These are phyloP conservation scores for Eucalyptus polybractea DNA, from an alignment of 345 rosid genomes.

Conservation along the genomic window DNA sequence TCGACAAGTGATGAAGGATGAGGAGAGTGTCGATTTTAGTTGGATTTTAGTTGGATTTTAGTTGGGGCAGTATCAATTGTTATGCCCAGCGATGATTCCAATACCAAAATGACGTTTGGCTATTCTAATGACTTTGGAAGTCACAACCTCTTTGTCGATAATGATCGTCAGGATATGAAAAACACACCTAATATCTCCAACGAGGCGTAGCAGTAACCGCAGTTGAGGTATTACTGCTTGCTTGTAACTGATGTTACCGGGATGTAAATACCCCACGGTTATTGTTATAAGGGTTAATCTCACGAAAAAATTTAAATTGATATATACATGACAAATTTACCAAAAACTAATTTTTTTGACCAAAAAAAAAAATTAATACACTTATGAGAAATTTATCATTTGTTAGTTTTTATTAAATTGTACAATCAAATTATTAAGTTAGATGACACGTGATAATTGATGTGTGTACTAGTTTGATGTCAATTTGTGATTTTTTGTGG, in stretches of 20 bases:
- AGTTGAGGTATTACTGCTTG: neutral
- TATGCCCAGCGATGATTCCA: neutral
- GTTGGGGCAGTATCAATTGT: neutral
- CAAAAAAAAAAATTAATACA: too few species aligned
- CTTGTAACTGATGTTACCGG: neutral
- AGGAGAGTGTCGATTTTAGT: neutral
- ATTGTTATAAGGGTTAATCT: too few species aligned
- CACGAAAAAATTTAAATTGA: too few species aligned
- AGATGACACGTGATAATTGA: too few species aligned
- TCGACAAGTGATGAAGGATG: neutral
- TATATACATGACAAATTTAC: rapidly evolving
- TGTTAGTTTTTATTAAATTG: too few species aligned
- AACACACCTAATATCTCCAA: neutral
- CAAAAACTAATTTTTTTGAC: too few species aligned
- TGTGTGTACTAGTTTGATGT: too few species aligned
- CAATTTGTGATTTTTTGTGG: too few species aligned
- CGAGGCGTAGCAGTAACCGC: neutral
- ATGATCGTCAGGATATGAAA: neutral
- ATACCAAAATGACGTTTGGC: neutral
- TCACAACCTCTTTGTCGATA: neutral
- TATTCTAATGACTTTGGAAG: neutral
- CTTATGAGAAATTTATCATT: too few species aligned
- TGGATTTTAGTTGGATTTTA: neutral
- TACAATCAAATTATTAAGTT: too few species aligned
- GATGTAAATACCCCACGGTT: neutral